Percentiles rank a stretch among this genome's conserved stretches.
Evolutionary conservation across 495 filamentous ascomycete genomes (phyloP).

Genomic region (Talaromyces ruber): DNA sequence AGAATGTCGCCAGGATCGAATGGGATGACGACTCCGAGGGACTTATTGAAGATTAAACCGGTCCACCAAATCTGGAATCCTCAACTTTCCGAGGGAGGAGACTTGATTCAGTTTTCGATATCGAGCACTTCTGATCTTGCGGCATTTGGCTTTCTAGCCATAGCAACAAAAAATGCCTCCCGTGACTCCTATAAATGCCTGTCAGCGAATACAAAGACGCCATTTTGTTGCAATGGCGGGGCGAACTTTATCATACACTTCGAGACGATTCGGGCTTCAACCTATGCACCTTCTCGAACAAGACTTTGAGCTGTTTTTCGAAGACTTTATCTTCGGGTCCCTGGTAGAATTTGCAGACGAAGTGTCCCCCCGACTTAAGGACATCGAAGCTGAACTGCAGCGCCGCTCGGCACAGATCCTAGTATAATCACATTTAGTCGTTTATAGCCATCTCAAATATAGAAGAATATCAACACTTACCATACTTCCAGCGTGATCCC

Average conservation of each 20-base stretch:
- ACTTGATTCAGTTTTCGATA: neutral
- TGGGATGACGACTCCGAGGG: constrained; percentile 51
- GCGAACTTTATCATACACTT: constrained; percentile 45
- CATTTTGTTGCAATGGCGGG: neutral
- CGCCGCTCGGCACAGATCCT: constrained; percentile 87
- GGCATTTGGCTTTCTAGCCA: constrained; percentile 38
- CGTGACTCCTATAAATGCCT: constrained; percentile 63
- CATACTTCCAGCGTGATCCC: constrained; percentile 93
- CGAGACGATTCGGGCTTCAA: constrained; percentile 89
- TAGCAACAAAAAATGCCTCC: constrained; percentile 78
- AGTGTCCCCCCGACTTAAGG: constrained; percentile 72
- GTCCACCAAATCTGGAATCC: neutral
- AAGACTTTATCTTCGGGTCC: constrained; percentile 74
- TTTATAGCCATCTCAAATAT: neutral
- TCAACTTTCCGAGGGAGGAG: neutral
- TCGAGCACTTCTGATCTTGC: constrained; percentile 1
- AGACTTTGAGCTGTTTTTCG: constrained; percentile 57
- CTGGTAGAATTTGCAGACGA: constrained; percentile 97
- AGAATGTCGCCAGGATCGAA: constrained; percentile 49
- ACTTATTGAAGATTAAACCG: constrained; percentile 29
- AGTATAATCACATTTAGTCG: neutral
- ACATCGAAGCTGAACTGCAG: constrained; percentile 76
- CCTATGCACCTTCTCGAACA: constrained; percentile 72
- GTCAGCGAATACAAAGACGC: neutral
- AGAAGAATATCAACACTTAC: constrained; percentile 40